Conservation (phyloP, 2,329 filamentous ascomycete genomes). For the Aspergillus fischeri region DNA sequence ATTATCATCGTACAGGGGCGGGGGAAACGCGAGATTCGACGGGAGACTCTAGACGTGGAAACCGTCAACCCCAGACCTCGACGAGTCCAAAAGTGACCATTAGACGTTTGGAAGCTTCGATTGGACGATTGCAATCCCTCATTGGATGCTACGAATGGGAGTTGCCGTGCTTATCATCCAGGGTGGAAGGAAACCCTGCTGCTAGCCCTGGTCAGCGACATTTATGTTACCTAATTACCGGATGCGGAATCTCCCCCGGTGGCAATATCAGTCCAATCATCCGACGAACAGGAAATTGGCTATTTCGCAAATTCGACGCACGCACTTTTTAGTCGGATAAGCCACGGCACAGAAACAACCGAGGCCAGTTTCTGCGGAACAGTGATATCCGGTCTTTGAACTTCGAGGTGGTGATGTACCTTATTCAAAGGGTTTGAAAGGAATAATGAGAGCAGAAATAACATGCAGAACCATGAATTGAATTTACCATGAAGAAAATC, state of each 20-base stretch:
- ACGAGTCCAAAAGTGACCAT: not conserved
- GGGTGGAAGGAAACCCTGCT: not conserved
- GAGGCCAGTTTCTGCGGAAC: not conserved
- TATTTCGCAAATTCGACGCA: not conserved
- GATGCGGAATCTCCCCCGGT: not conserved
- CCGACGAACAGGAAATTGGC: not conserved
- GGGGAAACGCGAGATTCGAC: not conserved
- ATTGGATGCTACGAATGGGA: conserved; percentile 10
- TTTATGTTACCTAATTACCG: conserved; percentile 20
- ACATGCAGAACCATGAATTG: not conserved
- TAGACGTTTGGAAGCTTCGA: not conserved
- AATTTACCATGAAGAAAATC: not conserved
- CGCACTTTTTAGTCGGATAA: not conserved
- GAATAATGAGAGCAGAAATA: not conserved
- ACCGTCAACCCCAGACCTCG: not conserved
- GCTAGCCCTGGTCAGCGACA: not conserved
- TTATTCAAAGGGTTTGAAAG: not conserved
- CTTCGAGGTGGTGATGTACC: not conserved
- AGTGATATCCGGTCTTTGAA: not conserved
- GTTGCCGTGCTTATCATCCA: conserved; percentile 15
- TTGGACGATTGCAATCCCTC: not conserved
- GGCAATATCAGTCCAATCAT: not conserved
- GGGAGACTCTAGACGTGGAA: too few relatives aligned
- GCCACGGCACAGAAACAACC: not conserved
- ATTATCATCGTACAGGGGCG: conserved; percentile 2